Evolutionary conservation across 1,139 yeast species (phyloP), one percentile per base, ranked within the genome.

Genomic region (Zygoascus sp.): DNA sequence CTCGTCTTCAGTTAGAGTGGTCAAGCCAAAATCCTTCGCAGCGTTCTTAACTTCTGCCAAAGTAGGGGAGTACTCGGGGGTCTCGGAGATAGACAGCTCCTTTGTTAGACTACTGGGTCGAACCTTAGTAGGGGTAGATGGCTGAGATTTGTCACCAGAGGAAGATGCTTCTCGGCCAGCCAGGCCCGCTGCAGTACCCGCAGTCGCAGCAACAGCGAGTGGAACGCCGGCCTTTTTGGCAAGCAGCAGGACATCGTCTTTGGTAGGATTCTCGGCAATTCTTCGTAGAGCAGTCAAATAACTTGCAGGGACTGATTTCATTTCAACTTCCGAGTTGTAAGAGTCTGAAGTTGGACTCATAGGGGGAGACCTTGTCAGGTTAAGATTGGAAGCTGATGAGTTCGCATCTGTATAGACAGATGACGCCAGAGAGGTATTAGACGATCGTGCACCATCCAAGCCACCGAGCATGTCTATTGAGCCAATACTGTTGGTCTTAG

Each of bases 301-400:
- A 6, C 59, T 62, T 1, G 58, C 52, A 2, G 70, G 68, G 5
- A 67, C 70, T 0, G 66, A 58, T 48, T 57, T 58, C 53, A 64
- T 56, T 6, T 61, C 67, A 11, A 56, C 45, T 10, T 51, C 61
- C 19, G 40, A 28, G 11, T 42, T 37, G 25, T 34, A 37, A 9
- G 40, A 21, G 28, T 45, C 47, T 8, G 41, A 28, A 23, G 42
- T 42, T 5, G 51, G 44, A 32, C 40, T 40, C 27, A 37, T n/a
- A 23, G 46, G 43, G 1, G 48, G 30, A 5, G 47, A 16, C 11
- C 44, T 42, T 2, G 45, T 42, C 5, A 48, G 48, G 5, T 23
- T 34, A 5, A 17, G 27, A 15, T 34, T 32, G 2, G 46, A 15
- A 10, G 45, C n/a, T 9, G 46, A 41, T 4, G 45, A 47, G n/a